Evolutionary conservation across 441 rosid genomes (phyloP), one percentile per base, ranked within the genome.

Genomic region (Aleurites moluccanus): DNA sequence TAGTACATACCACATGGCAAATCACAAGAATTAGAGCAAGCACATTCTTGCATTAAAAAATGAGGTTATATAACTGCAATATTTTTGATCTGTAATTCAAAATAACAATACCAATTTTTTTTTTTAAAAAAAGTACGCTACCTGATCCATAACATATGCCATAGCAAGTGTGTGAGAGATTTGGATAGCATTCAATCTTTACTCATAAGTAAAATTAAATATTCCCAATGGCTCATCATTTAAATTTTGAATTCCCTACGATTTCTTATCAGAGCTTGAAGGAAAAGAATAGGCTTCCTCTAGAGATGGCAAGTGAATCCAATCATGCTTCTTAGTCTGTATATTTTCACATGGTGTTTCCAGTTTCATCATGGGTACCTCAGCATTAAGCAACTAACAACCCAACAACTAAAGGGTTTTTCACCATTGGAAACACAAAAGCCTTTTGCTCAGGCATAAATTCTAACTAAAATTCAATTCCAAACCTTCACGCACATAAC

Each of bases 111-210:
- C n/a, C n/a, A n/a, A n/a, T n/a, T n/a, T n/a, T n/a, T n/a, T n/a
- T n/a, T n/a, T n/a, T 38, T 16, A 15, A 55, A 10, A n/a, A 6
- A 49, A 47, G 30, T 49, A 3, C 66, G 57, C 68, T 73, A 92
- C 97, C 98, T 94, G 97, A 83, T 94, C 98, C 97, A 94, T 89
- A 33, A 94, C 97, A 81, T 94, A 91, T 0, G 97, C 97, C 95
- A 91, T 89, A 56, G 95, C 98, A 20, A 91, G 80, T 69, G 96
- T 83, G n/a, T 80, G 85, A 30, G 93, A 83, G 42, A 92, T 94
- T 72, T 91, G 87, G 69, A 91, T 83, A 13, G 97, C 97, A 84
- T 88, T 90, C 13, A 80, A 82, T 78, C 87, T 91, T 84, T 91
- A 89, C 73, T 92, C 95, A 74, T 85, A 70, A 64, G 86, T 84